phyloP scores from a whole-genome alignment of 2,329 filamentous ascomycete genomes.

The Trichoderma sp. region DNA sequence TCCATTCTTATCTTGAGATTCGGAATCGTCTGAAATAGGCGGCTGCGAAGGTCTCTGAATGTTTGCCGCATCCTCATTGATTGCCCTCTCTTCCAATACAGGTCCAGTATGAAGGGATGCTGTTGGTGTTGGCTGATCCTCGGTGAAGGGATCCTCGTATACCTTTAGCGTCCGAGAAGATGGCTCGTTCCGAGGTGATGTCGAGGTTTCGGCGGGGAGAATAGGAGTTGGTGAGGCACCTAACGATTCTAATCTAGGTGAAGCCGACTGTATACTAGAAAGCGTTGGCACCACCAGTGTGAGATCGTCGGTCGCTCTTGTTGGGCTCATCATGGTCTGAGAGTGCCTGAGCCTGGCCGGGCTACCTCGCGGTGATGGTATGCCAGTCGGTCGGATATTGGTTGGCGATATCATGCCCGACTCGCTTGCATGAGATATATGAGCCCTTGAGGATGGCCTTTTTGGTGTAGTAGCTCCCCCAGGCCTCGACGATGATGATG shows the following conservation, averaged over 20 bases:
- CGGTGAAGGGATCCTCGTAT: conserved; percentile 63
- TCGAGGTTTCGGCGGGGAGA: conserved; percentile 22
- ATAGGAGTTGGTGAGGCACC: conserved; percentile 22
- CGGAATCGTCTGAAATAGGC: conserved; percentile 27
- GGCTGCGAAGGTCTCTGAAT: conserved; percentile 31
- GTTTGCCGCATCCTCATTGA: conserved; percentile 56
- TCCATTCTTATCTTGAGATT: conserved; percentile 51
- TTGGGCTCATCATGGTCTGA: conserved; percentile 44
- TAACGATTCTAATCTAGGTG: conserved; percentile 29
- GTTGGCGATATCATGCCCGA: conserved; percentile 50
- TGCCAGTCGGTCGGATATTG: background rate
- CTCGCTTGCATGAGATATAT: conserved; percentile 53
- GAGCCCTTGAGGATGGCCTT: conserved; percentile 48
- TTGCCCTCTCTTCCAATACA: conserved; percentile 60
- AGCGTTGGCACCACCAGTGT: conserved; percentile 54
- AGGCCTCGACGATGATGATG: conserved; percentile 34
- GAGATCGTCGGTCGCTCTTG: conserved; percentile 54
- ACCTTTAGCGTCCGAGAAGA: conserved; percentile 50
- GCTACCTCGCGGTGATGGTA: conserved; percentile 44
- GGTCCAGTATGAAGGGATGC: conserved; percentile 45
- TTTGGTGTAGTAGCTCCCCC: conserved; percentile 55
- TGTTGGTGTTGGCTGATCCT: conserved; percentile 49
- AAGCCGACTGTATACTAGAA: conserved; percentile 39
- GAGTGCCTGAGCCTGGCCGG: conserved; percentile 43
- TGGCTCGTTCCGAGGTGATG: conserved; percentile 27